Percentiles rank a stretch among this genome's conserved stretches.
phyloP scores from a whole-genome alignment of 352 stramenopile species.

The Phytopythium kandeliae region DNA sequence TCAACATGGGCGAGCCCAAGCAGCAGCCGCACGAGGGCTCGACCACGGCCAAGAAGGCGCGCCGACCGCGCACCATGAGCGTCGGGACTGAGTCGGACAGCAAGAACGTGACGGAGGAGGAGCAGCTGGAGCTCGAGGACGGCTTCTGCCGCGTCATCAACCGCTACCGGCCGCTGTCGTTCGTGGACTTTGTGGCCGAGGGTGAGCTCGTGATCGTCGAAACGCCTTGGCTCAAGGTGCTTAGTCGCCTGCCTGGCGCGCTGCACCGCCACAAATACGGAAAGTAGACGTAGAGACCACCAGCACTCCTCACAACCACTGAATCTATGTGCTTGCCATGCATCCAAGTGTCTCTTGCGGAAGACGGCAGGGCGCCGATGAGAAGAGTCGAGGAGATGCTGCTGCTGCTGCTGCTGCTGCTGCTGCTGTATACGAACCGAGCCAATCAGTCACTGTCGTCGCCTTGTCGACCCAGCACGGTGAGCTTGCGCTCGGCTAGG shows the following conservation, averaged over 20 bases:
- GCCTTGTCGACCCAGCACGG: constrained; percentile 30
- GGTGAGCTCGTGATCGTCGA: constrained; percentile 80
- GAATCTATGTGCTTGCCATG: constrained; percentile 22
- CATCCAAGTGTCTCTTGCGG: neutral
- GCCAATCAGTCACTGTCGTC: neutral
- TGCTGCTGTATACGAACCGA: too few relatives aligned
- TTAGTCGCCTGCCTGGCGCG: constrained; percentile 70
- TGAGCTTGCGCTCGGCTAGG: constrained; percentile 36
- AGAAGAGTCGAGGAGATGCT: too few relatives aligned
- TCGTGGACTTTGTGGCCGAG: constrained; percentile 72
- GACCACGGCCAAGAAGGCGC: constrained; percentile 31
- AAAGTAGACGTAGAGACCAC: constrained; percentile 34
- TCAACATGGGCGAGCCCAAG: constrained; percentile 58
- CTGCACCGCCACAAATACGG: constrained; percentile 86
- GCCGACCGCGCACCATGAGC: constrained; percentile 40
- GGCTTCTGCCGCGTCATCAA: constrained; percentile 75
- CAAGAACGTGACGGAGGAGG: constrained; percentile 54
- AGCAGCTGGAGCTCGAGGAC: constrained; percentile 54
- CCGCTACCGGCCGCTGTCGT: constrained; percentile 79
- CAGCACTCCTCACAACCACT: neutral
- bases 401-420: too few relatives aligned
- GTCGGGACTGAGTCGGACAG: constrained; percentile 53
- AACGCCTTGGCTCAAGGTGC: constrained; percentile 83
- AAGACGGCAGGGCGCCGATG: neutral
- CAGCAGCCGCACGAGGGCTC: neutral